These are phyloP conservation scores for Chamaecyparis obtusa DNA, from an alignment of 75 land plant species.

Conservation along the genomic window DNA sequence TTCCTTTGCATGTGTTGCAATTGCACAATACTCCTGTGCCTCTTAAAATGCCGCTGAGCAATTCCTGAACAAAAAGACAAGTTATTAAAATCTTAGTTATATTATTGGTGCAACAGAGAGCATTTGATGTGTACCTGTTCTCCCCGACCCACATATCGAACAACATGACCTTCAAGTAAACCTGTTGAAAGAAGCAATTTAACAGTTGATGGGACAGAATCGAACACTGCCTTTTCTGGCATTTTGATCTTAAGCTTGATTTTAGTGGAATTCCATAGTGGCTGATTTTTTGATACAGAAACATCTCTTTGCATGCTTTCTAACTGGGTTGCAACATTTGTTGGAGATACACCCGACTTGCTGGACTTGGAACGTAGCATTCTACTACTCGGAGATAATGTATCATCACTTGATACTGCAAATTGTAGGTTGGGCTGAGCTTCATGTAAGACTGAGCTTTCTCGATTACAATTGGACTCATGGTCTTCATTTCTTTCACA, in stretches of 20 bases:
- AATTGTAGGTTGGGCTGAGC: not conserved
- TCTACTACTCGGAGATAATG: not conserved
- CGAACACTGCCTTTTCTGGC: not conserved
- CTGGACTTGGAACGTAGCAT: not conserved
- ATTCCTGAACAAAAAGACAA: slow-evolving; percentile 13
- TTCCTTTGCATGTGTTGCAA: slow-evolving; percentile 67
- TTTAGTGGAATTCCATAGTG: slow-evolving; percentile 12
- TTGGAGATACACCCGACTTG: not conserved
- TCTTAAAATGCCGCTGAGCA: slow-evolving; percentile 54
- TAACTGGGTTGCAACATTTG: not conserved
- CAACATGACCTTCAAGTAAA: slow-evolving; percentile 4
- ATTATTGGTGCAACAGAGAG: not conserved
- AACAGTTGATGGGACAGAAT: slow-evolving; percentile 10
- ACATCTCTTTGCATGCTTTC: slow-evolving; percentile 14
- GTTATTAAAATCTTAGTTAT: not conserved
- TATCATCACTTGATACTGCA: not conserved
- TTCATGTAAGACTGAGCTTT: not conserved
- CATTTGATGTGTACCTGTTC: slow-evolving; percentile 3
- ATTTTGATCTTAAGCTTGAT: slow-evolving; percentile 10
- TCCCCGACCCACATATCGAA: slow-evolving; percentile 6
- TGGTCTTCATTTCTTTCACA: slow-evolving; percentile 1
- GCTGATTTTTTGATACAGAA: slow-evolving; percentile 11
- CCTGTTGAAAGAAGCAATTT: slow-evolving; percentile 7
- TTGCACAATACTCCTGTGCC: slow-evolving; percentile 60
- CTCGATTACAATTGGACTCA: not conserved